phyloP scores from a whole-genome alignment of 2,329 filamentous ascomycete genomes.

The Verticillium isaacii region DNA sequence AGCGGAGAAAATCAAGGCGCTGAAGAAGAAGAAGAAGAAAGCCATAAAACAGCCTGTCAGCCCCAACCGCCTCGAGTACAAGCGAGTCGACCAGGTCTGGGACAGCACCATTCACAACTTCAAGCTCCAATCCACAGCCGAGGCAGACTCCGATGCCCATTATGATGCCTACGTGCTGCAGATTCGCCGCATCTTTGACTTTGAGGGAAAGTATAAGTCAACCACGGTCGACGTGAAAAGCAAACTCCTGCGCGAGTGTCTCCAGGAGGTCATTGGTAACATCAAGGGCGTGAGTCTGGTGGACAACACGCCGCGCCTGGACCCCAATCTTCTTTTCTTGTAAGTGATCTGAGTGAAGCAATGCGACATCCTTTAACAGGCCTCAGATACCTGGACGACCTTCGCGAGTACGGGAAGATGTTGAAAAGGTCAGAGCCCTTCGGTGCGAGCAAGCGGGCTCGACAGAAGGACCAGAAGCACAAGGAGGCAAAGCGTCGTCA shows the following conservation, averaged over 20 bases:
- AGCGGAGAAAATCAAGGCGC: not conserved
- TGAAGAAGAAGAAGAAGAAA: not conserved
- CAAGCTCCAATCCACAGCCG: constrained; percentile 50
- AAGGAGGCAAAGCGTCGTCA: constrained; percentile 56
- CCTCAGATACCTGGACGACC: constrained; percentile 68
- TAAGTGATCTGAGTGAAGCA: constrained; percentile 23
- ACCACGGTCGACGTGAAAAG: constrained; percentile 84
- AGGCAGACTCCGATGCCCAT: constrained; percentile 39
- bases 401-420: constrained; percentile 59
- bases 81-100: constrained; percentile 52
- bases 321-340: constrained; percentile 67
- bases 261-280: constrained; percentile 68
- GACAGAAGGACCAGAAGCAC: constrained; percentile 56
- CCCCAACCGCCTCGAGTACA: constrained; percentile 29
- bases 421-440: constrained; percentile 54
- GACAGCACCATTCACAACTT: constrained; percentile 43
- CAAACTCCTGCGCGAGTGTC: constrained; percentile 66
- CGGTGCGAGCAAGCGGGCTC: constrained; percentile 47
- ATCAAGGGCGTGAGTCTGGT: constrained; percentile 77
- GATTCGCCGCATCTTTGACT: constrained; percentile 76
- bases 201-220: constrained; percentile 70
- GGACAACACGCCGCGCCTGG: constrained; percentile 69
- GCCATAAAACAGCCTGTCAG: not conserved
- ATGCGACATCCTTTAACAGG: not conserved
- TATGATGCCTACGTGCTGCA: constrained; percentile 82